Conservation (phyloP, 1,284 basidiomycete species). For the Neolentinus lepideus region DNA sequence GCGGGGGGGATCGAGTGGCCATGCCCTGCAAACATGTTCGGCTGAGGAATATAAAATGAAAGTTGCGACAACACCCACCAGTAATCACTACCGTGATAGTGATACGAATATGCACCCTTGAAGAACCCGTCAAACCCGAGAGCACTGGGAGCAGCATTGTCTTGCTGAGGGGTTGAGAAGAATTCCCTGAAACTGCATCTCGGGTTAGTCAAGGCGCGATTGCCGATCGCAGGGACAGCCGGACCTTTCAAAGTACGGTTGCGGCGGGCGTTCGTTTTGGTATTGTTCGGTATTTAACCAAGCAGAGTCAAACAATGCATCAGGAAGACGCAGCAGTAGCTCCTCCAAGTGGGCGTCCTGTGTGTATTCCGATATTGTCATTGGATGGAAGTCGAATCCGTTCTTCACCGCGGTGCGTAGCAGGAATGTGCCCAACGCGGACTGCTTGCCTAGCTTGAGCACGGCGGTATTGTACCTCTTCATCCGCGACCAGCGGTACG, state of each 20-base stretch:
- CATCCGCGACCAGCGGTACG: slow-evolving; percentile 79
- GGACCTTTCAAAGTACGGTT: slow-evolving; percentile 77
- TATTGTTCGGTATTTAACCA: slow-evolving; percentile 83
- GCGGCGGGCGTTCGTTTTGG: slow-evolving; percentile 76
- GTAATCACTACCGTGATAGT: slow-evolving; percentile 70
- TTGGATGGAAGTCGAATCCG: slow-evolving; percentile 81
- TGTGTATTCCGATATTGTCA: slow-evolving; percentile 75
- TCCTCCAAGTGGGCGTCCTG: slow-evolving; percentile 72
- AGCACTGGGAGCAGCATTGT: slow-evolving; percentile 66
- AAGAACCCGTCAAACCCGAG: slow-evolving; percentile 84
- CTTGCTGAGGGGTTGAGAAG: slow-evolving; percentile 68
- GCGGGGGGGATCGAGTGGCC: slow-evolving; percentile 65
- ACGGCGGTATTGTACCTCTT: slow-evolving; percentile 86
- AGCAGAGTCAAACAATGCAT: slow-evolving; percentile 82
- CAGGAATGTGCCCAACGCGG: slow-evolving; percentile 75
- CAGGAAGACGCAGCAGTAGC: slow-evolving; percentile 70
- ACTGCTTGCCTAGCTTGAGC: slow-evolving; percentile 75
- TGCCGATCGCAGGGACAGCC: slow-evolving; percentile 15
- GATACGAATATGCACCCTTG: slow-evolving; percentile 80
- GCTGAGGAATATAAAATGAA: not conserved
- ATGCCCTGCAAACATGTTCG: slow-evolving; percentile 44
- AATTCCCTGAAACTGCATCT: slow-evolving; percentile 62
- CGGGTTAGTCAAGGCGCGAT: slow-evolving; percentile 1
- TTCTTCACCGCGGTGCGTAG: slow-evolving; percentile 85
- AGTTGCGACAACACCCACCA: slow-evolving; percentile 37